Evolutionary conservation across 2,329 filamentous ascomycete genomes (phyloP), one percentile per base, ranked within the genome.

Genomic region (Tolypocladium cylindrosporum): DNA sequence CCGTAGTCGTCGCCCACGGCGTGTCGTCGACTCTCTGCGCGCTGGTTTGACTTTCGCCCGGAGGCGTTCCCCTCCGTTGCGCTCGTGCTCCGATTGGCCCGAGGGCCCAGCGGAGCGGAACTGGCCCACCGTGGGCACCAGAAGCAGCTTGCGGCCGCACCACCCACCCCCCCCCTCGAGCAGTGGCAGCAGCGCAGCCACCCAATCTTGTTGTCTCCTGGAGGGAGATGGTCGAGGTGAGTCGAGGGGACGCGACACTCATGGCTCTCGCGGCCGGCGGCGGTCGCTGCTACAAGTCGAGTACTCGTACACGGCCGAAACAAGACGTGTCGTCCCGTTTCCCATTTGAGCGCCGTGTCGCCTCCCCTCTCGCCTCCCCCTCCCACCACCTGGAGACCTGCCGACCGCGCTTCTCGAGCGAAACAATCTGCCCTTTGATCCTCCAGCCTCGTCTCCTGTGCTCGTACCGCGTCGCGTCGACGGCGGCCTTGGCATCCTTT

Each of bases 1-100:
- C 41, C 54, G 41, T 13, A 55, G 40, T 45, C 27, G 54, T 42
- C 6, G 34, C 34, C 31, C 50, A 21, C 37, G 24, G n/a, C 24
- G 24, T 27, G 24, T 27, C 27, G 27, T 5, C 27, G 27, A 31
- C 24, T n/a, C 41, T 52, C 42, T 53, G 53, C 43, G 45, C 34
- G 55, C 37, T 34, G 27, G 36, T 45, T 59, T 57, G 55, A 45
- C 55, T 56, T 61, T 61, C 31, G 56, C 14, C 42, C 43, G 48
- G 51, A 52, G 54, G 54, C 58, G 34, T 42, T 50, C 57, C 51
- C 57, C 48, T 57, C 57, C 19, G 51, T 57, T 63, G 62, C 62
- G 58, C 61, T 60, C 57, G 58, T 37, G 55, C 61, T 56, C 61
- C 60, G 61, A 64, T 64, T 64, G 62, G 62, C 40, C 14, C 51